Evolutionary conservation across 1,284 basidiomycete genomes (phyloP).

Genomic region (Malassezia sympodialis): DNA sequence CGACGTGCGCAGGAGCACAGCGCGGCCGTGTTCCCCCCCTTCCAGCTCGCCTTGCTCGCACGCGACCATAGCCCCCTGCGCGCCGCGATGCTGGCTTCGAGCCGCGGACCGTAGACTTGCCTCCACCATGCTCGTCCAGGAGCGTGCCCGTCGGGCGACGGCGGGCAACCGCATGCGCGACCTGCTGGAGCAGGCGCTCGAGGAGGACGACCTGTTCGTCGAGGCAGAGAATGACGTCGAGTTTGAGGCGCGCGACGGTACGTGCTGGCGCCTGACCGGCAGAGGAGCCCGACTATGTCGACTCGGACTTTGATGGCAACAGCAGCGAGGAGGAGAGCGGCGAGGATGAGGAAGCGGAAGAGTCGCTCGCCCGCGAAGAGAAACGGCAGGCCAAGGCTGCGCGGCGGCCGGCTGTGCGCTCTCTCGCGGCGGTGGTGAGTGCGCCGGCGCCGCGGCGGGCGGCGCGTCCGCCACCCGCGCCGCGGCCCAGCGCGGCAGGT

Average conservation of each 20-base stretch:
- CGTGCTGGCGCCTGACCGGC: neutral
- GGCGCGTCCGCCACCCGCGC: neutral
- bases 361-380: conserved; percentile 24
- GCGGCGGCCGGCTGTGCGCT: conserved; percentile 4
- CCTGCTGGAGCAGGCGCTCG: conserved; percentile 37
- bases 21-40: neutral
- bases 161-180: conserved; percentile 29
- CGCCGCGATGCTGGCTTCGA: neutral
- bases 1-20: neutral
- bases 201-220: conserved; percentile 36
- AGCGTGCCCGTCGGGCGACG: conserved; percentile 11
- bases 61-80: neutral
- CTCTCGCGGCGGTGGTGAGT: neutral
- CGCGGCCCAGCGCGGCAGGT: neutral
- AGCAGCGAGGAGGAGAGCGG: conserved; percentile 24
- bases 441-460: neutral
- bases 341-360: conserved; percentile 24
- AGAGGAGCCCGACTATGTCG: conserved; percentile 35
- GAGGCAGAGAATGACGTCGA: conserved; percentile 40
- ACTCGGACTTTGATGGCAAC: conserved; percentile 39
- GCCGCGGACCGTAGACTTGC: neutral
- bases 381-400: conserved; percentile 1
- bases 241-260: conserved; percentile 24
- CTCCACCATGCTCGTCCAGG: conserved; percentile 7
- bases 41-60: neutral